Percentiles rank a stretch among this genome's conserved stretches.
These are phyloP conservation scores for Gleditsia sinensis DNA, from an alignment of 306 rosid species.

Conservation along the genomic window DNA sequence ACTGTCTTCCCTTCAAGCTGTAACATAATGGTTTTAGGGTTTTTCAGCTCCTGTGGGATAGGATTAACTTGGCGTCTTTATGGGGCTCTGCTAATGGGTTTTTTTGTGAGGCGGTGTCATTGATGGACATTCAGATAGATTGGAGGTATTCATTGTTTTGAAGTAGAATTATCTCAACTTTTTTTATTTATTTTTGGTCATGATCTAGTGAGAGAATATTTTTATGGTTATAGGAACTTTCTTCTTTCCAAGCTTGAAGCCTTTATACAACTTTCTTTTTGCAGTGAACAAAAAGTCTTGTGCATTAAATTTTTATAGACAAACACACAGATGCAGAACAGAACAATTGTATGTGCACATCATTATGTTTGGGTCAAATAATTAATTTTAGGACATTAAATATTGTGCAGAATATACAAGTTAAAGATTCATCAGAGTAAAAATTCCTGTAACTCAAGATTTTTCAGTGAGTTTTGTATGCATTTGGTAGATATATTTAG, in stretches of 20 bases:
- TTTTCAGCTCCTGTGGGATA: conserved; percentile 15
- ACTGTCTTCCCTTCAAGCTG: conserved; percentile 2
- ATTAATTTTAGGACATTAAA: background rate
- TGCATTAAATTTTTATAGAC: background rate
- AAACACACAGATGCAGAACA: background rate
- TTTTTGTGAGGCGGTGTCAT: background rate
- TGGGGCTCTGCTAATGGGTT: background rate
- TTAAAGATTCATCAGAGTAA: background rate
- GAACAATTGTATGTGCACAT: background rate
- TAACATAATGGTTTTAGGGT: conserved; percentile 4
- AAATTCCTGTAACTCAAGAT: background rate
- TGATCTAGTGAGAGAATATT: background rate
- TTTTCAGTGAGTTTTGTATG: background rate
- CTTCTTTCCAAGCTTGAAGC: background rate
- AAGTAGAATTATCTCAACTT: background rate
- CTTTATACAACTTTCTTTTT: conserved; percentile 1
- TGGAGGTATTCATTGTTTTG: background rate
- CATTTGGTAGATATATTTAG: background rate
- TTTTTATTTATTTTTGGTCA: background rate
- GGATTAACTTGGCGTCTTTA: background rate
- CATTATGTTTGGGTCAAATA: background rate
- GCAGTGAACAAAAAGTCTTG: background rate
- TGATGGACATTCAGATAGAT: background rate
- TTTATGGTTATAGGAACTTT: background rate
- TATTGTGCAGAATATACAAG: background rate